Conservation (phyloP, 441 rosid species). For the Euphorbia schlechtendalii region DNA sequence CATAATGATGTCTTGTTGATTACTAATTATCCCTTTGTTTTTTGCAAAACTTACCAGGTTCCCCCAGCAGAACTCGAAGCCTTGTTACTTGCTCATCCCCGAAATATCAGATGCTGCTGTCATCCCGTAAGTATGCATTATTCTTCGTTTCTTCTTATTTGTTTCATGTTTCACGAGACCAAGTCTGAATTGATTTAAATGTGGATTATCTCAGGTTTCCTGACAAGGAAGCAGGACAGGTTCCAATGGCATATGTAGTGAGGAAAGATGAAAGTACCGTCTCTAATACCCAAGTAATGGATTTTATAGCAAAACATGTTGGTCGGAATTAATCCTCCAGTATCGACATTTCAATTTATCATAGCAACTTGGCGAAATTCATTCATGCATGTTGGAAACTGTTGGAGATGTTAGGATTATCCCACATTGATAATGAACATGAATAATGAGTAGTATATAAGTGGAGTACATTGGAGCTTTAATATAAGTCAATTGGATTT, state of each 20-base stretch:
- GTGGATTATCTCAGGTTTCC: conserved; percentile 47
- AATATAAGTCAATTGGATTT: no score
- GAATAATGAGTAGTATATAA: no score
- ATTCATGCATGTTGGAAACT: no score
- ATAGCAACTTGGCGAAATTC: no score
- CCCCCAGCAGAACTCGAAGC: conserved; percentile 95
- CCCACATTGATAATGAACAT: no score
- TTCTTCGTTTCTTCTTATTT: not conserved
- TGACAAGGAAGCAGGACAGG: conserved; percentile 71
- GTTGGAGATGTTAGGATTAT: no score
- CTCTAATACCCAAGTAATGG: conserved; percentile 43
- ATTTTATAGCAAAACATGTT: conserved; percentile 60
- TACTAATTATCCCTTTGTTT: not conserved
- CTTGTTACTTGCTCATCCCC: conserved; percentile 62
- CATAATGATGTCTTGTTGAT: no score
- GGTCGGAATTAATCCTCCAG: not conserved
- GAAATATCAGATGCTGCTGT: conserved; percentile 79
- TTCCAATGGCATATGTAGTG: conserved; percentile 77
- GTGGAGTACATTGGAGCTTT: no score
- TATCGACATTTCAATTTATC: no score
- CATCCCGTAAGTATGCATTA: conserved; percentile 54
- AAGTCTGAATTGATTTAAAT: not conserved
- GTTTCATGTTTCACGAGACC: not conserved
- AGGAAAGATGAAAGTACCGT: conserved; percentile 43
- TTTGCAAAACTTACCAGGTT: conserved; percentile 37